Conservation (phyloP, 1,284 basidiomycete genomes). For the Caloboletus inedulis region DNA sequence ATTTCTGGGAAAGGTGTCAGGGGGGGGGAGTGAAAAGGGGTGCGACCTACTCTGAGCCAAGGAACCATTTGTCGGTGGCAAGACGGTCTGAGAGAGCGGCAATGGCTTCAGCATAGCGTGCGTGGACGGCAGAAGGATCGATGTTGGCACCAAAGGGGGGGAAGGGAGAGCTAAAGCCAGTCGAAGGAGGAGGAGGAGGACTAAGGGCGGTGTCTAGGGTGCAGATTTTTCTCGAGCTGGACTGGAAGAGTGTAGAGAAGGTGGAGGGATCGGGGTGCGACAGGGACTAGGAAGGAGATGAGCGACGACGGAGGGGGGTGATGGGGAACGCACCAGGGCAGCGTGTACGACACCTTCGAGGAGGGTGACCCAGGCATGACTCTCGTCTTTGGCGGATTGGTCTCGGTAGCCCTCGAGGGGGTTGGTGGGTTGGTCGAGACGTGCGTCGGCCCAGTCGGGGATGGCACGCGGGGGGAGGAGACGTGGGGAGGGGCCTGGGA, state of each 20-base stretch:
- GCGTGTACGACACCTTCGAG: slow-evolving; percentile 73
- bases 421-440: slow-evolving; percentile 40
- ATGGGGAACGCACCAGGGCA: slow-evolving; percentile 53
- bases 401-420: slow-evolving; percentile 65
- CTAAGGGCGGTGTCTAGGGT: slow-evolving; percentile 46
- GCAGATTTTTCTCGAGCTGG: slow-evolving; percentile 29
- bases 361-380: slow-evolving; percentile 73
- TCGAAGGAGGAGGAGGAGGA: slow-evolving; percentile 66
- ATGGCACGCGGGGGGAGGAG: slow-evolving; percentile 64
- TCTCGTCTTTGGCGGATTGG: slow-evolving; percentile 60
- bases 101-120: slow-evolving; percentile 69
- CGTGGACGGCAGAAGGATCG: slow-evolving; percentile 45
- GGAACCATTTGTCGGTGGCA: slow-evolving; percentile 73
- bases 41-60: slow-evolving; percentile 63
- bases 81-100: slow-evolving; percentile 68
- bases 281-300: slow-evolving; percentile 39
- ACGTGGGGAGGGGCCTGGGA: slow-evolving; percentile 44
- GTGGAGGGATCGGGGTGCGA: slow-evolving; percentile 44
- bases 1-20: slow-evolving; percentile 34
- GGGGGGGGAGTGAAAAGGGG: not conserved
- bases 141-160: slow-evolving; percentile 59
- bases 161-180: slow-evolving; percentile 60
- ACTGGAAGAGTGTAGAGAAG: slow-evolving; percentile 38
- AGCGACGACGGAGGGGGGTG: not conserved
- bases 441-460: slow-evolving; percentile 65